A percentile compares a stretch with the other conserved stretches of the same genome.
Conservation (phyloP, 1,284 basidiomycete genomes). For the Austroboletus sp. region DNA sequence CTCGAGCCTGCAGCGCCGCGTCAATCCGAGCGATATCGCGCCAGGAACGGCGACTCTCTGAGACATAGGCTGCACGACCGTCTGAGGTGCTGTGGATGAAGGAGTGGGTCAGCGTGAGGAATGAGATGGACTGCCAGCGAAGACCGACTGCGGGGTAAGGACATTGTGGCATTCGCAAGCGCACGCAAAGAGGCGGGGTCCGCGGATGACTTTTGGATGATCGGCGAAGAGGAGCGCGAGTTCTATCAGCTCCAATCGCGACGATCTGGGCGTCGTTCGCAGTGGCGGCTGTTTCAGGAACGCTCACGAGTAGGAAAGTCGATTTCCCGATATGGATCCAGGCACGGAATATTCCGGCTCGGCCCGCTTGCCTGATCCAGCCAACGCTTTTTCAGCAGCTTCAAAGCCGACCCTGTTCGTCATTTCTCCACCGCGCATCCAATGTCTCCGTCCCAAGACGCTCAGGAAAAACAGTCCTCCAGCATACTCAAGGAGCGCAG, state of each 20-base stretch:
- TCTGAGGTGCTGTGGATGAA: conserved; percentile 10
- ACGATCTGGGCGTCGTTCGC: conserved; percentile 23
- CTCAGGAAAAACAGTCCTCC: conserved; percentile 37
- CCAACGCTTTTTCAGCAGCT: conserved; percentile 2
- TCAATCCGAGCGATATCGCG: conserved; percentile 16
- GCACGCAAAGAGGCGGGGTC: conserved; percentile 5
- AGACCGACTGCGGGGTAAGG: conserved; percentile 27
- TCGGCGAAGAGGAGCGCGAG: conserved; percentile 19
- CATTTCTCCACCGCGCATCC: neutral
- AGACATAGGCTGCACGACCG: too few species aligned
- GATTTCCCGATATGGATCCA: conserved; percentile 27
- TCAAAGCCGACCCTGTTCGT: neutral
- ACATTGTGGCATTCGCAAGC: conserved; percentile 19
- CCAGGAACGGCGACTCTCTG: conserved; percentile 6
- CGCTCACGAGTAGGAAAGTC: neutral
- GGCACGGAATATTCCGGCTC: conserved; percentile 24
- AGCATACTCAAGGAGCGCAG: conserved; percentile 66
- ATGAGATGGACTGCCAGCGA: too few species aligned
- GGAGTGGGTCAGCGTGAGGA: conserved; percentile 6
- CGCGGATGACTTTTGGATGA: conserved; percentile 7
- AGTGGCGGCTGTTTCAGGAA: conserved; percentile 30
- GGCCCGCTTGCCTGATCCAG: conserved; percentile 19
- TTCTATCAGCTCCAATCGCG: conserved; percentile 26
- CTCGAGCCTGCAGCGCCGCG: conserved; percentile 6
- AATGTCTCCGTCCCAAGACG: conserved; percentile 42